A percentile compares a stretch with the other conserved stretches of the same genome.
These are phyloP conservation scores for Geum urbanum DNA, from an alignment of 306 rosid genomes.

Conservation along the genomic window DNA sequence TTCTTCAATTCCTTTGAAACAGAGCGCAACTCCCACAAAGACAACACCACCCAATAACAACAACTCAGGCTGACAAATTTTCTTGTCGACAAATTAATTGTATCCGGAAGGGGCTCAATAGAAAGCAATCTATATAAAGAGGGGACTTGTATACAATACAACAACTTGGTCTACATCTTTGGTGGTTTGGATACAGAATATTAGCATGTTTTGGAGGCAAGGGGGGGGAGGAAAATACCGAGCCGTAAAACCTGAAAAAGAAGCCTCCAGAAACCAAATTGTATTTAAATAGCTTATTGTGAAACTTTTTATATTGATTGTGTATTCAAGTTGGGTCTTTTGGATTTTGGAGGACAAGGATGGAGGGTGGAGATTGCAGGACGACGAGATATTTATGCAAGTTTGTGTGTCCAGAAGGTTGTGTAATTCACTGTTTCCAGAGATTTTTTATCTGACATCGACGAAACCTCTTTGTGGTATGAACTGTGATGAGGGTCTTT, in stretches of 20 bases:
- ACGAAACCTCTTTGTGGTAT: background rate
- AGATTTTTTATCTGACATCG: constrained; percentile 19
- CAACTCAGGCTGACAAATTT: constrained; percentile 1
- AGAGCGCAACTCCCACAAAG: constrained; percentile 10
- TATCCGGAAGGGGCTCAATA: constrained; percentile 9
- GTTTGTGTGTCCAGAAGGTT: constrained; percentile 77
- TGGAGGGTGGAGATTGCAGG: constrained; percentile 58
- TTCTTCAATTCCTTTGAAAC: constrained; percentile 24
- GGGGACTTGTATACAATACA: background rate
- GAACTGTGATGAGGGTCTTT: no score
- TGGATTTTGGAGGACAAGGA: constrained; percentile 11
- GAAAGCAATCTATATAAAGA: constrained; percentile 4
- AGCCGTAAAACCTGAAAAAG: constrained; percentile 12
- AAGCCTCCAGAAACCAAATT: constrained; percentile 51
- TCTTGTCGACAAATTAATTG: constrained; percentile 53
- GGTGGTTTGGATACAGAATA: constrained; percentile 33
- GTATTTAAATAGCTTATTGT: constrained; percentile 33
- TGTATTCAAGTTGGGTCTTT: background rate
- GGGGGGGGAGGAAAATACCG: background rate
- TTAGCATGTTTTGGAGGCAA: constrained; percentile 24
- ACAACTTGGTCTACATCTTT: constrained; percentile 32
- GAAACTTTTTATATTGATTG: background rate
- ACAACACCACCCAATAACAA: constrained; percentile 21
- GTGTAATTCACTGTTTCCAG: constrained; percentile 31
- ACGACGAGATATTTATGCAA: constrained; percentile 51